Evolutionary conservation across 768 basidiomycete species (phyloP).

Genomic region (Russula virescens): DNA sequence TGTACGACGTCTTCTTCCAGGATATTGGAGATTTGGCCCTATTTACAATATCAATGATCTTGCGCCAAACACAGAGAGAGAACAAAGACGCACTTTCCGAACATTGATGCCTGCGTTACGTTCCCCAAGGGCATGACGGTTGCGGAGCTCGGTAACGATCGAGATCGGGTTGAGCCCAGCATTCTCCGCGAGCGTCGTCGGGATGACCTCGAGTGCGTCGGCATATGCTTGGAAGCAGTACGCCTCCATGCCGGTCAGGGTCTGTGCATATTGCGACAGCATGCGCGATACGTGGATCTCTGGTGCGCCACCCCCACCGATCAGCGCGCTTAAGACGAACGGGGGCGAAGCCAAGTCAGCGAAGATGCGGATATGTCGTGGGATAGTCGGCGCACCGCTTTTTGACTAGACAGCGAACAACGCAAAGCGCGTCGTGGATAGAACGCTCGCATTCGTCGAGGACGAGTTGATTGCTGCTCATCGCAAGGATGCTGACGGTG

Average conservation of each 20-base stretch:
- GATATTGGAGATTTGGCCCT: slow-evolving; percentile 97
- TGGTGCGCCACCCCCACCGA: slow-evolving; percentile 94
- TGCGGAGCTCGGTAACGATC: slow-evolving; percentile 96
- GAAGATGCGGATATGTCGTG: neutral
- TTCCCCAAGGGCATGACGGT: slow-evolving; percentile 94
- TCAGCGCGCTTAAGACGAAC: slow-evolving; percentile 59
- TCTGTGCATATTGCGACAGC: slow-evolving; percentile 85
- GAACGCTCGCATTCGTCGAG: slow-evolving; percentile 96
- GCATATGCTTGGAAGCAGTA: slow-evolving; percentile 99
- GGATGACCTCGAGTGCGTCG: slow-evolving; percentile 96
- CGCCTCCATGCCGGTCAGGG: slow-evolving; percentile 95
- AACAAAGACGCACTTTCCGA: slow-evolving; percentile 61
- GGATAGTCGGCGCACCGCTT: slow-evolving; percentile 61
- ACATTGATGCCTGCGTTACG: slow-evolving; percentile 96
- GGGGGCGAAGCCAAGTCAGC: neutral
- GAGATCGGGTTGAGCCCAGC: slow-evolving; percentile 97
- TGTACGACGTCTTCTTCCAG: slow-evolving; percentile 97
- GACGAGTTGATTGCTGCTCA: slow-evolving; percentile 87
- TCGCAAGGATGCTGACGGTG: slow-evolving; percentile 93
- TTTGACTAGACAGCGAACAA: slow-evolving; percentile 96
- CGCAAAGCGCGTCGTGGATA: slow-evolving; percentile 98
- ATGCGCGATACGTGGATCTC: slow-evolving; percentile 95
- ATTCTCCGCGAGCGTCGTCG: slow-evolving; percentile 96
- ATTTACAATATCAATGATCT: neutral
- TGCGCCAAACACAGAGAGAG: neutral